Evolutionary conservation across 106 monocot genomes (phyloP), one percentile per base, ranked within the genome.

Genomic region (Acanthochlamys bracteata): DNA sequence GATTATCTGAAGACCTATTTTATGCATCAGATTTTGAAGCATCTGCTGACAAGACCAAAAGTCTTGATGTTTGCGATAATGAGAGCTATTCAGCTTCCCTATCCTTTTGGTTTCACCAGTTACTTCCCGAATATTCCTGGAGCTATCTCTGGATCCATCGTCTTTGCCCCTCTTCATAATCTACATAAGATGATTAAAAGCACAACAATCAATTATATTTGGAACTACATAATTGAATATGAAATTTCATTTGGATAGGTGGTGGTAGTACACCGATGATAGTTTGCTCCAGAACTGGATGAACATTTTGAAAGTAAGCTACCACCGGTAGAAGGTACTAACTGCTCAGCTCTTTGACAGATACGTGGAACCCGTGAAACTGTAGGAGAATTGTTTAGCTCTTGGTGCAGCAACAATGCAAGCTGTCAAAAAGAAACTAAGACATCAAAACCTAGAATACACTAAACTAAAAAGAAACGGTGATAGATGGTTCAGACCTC

Each of bases 311-410:
- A 84, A 46, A 99, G 81, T 70, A 73, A 72, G 41, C 88, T 86
- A 17, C 85, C 55, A 21, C 78, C 65, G 57, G 69, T 73, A 25
- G 84, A 66, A 46, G 81, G 64, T 7, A 70, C 42, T 20, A 71
- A 76, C 75, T 79, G 83, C 39, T 70, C 76, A 68, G 71, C 59
- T 42, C 81, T 69, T 66, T 83, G 91, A 53, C 85, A 79, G 41
- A 85, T 66, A 55, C 98, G 82, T 20, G 98, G 89, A 14, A 89
- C 84, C 66, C 98, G 72, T 53, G 98, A 85, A 71, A 99, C 98
- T 76, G 92, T 91, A 41, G 92, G 98, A 56, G 98, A 99, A 59
- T 92, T 99, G 66, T 99, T 99, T 66, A 99, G 83, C 81, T 99
- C 85, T 79, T 99, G 98, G 79, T 99, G 98, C 43, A 99, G 67